Conservation (phyloP, 2,329 filamentous ascomycete genomes). For the Clonostachys sp. region DNA sequence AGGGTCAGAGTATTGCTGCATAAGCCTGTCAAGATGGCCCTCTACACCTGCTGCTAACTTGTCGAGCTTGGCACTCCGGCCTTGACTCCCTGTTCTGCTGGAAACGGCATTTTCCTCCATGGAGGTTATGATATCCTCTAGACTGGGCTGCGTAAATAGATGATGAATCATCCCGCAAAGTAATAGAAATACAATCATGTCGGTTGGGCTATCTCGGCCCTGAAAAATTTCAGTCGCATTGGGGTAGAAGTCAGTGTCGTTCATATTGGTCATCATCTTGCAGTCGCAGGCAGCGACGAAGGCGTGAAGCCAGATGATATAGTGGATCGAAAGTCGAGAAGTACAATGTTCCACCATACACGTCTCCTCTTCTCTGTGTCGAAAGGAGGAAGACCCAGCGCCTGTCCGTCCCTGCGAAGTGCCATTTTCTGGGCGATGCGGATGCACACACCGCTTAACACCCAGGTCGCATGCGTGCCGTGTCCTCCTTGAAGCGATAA, state of each 20-base stretch:
- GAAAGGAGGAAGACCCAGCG: constrained; percentile 52
- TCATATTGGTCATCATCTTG: constrained; percentile 45
- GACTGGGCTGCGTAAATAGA: constrained; percentile 20
- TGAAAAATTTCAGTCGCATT: constrained; percentile 44
- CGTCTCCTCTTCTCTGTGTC: constrained; percentile 65
- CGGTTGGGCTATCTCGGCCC: constrained; percentile 51
- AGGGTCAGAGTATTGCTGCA: too few relatives aligned
- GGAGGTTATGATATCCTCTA: constrained; percentile 38
- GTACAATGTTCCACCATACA: constrained; percentile 61
- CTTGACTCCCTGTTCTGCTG: constrained; percentile 35
- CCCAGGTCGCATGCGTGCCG: constrained; percentile 55
- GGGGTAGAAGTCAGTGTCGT: constrained; percentile 31
- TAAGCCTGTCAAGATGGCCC: too few relatives aligned
- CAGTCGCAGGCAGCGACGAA: constrained; percentile 56
- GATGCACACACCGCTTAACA: constrained; percentile 55
- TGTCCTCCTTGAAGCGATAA: constrained; percentile 52
- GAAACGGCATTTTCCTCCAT: constrained; percentile 10
- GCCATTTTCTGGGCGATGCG: constrained; percentile 66
- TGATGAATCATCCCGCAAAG: constrained; percentile 44
- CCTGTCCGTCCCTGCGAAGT: constrained; percentile 56
- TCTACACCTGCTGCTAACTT: too few relatives aligned
- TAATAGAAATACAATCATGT: constrained; percentile 54
- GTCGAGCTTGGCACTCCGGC: constrained; percentile 19
- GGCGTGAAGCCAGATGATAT: constrained; percentile 51
- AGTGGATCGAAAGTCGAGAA: constrained; percentile 52